Evolutionary conservation across 176 grass and related monocot genomes (phyloP), one percentile per base, ranked within the genome.

Genomic region (Chloris gayana): DNA sequence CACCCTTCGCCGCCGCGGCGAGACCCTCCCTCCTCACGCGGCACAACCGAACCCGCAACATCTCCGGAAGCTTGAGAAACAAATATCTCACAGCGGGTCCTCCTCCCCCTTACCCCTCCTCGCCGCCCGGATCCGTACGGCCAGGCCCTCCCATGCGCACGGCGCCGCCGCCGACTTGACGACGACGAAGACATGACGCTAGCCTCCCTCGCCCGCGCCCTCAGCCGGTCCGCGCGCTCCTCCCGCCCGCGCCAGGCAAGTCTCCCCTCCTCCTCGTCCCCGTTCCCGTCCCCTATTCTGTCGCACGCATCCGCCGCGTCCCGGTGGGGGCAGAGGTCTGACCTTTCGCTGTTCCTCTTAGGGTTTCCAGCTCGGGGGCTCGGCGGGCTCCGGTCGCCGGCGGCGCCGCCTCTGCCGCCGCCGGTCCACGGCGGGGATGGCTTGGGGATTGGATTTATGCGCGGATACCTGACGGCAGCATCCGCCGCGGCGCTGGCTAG

Each of bases 191-290:
- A 80, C 60, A 96, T 99, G 97, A 91, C 64, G 82, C 73, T 96
- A 72, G 73, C 93, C 80, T 65, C 88, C 51, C 68, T 95, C 73
- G 90, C 81, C 30, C 96, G 96, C 82, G 87, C 84, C 35, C 76
- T 91, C 80, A 49, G 67, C 66, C 92, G 90, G 82, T 99, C 92
- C 84, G 84, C 75, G 1, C 86, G 86, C 82, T 89, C 77, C 29
- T 71, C 88, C 76, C 82, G 91, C 24, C 80, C 77, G 39, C 76
- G 73, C 45, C 86, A 85, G 61, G 97, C 71, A 67, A 84, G 69
- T 60, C 33, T 25, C 63, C 6, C 11, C 25, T 2, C 25, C 12
- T 2, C 0, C 37, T 33, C 24, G 27, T 14, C 53, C 10, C 32
- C 1, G 25, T 2, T 38, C 3, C 14, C 14, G 6, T 2, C 9